Percentiles rank a stretch among this genome's conserved stretches.
These are phyloP conservation scores for Entomortierella beljakovae DNA, from an alignment of 192 early-diverging fungal genomes.

Conservation along the genomic window DNA sequence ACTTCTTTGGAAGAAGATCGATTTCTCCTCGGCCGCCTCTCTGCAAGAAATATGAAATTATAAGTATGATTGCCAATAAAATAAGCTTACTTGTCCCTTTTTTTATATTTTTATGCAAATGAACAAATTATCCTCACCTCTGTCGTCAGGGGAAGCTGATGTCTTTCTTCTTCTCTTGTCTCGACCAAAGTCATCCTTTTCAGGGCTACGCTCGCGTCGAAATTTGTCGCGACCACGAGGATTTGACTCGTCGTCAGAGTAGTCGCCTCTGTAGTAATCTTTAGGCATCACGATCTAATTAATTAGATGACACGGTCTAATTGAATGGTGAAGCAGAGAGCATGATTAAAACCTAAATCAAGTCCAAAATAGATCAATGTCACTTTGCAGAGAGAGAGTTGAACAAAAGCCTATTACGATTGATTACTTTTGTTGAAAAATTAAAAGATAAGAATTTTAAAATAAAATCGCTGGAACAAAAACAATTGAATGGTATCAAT, in stretches of 20 bases:
- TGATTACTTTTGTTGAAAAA: too few relatives aligned
- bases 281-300: conserved; percentile 39
- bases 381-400: too few relatives aligned
- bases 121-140: too few relatives aligned
- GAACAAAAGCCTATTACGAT: too few relatives aligned
- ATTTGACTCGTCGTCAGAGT: conserved; percentile 48
- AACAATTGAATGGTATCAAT: too few relatives aligned
- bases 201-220: conserved; percentile 47
- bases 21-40: conserved; percentile 48
- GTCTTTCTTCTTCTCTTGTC: conserved; percentile 53
- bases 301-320: conserved; percentile 2
- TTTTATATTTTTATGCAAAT: not conserved
- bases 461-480: too few relatives aligned
- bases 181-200: conserved; percentile 54
- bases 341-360: too few relatives aligned
- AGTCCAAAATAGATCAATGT: too few relatives aligned
- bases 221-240: conserved; percentile 52
- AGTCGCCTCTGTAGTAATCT: conserved; percentile 54
- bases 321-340: too few relatives aligned
- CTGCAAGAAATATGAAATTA: conserved; percentile 3
- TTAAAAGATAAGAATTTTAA: too few relatives aligned
- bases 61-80: not conserved
- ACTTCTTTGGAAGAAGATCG: conserved; percentile 48
- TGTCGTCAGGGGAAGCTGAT: conserved; percentile 47
- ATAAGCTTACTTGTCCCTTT: not conserved